These are phyloP conservation scores for Jatropha multifida DNA, from an alignment of 441 rosid species.

Conservation along the genomic window DNA sequence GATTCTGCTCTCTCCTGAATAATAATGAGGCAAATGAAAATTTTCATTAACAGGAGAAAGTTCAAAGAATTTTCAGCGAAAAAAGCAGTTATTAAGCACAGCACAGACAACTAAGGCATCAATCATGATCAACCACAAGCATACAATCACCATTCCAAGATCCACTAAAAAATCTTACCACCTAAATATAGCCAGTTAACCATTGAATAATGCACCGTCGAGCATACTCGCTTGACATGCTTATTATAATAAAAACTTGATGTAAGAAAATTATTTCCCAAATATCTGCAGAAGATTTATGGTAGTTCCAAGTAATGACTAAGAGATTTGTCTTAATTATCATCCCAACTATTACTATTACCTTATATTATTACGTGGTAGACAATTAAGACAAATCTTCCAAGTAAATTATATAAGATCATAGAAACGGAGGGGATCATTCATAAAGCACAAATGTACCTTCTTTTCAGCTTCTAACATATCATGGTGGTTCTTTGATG, in stretches of 20 bases:
- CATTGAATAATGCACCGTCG: not conserved
- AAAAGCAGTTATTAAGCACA: not conserved
- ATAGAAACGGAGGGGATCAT: slow-evolving; percentile 1
- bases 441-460: slow-evolving; percentile 42
- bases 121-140: not conserved
- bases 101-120: not conserved
- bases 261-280: not conserved
- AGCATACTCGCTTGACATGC: not conserved
- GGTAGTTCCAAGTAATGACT: no score
- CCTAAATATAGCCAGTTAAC: not conserved
- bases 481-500: slow-evolving; percentile 62
- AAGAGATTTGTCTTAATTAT: no score
- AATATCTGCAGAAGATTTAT: not conserved
- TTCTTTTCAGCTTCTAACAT: slow-evolving; percentile 90
- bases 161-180: not conserved
- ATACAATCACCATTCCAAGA: not conserved
- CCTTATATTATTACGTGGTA: not conserved
- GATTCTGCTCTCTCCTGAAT: slow-evolving; percentile 84
- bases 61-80: slow-evolving; percentile 3
- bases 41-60: not conserved
- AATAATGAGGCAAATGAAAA: slow-evolving; percentile 11
- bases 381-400: not conserved
- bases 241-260: not conserved
- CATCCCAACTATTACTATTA: no score
- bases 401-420: not conserved